These are phyloP conservation scores for Claviceps sp. DNA, from an alignment of 2,329 filamentous ascomycete genomes.

Conservation along the genomic window DNA sequence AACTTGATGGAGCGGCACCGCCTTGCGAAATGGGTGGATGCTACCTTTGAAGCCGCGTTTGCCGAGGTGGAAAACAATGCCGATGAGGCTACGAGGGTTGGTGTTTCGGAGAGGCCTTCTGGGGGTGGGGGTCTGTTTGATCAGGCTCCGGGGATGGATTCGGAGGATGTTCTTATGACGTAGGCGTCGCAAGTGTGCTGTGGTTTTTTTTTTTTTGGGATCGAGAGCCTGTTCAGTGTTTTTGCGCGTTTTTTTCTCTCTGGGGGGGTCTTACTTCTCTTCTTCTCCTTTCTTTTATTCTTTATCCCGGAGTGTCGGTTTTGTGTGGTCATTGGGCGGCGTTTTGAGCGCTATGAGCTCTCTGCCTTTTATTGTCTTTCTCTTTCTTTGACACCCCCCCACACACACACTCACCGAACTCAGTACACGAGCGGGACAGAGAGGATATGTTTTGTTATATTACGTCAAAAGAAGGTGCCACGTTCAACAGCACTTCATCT, in stretches of 20 bases:
- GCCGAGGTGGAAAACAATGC: conserved; percentile 18
- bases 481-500: no score
- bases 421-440: not conserved
- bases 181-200: not conserved
- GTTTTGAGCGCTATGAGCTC: not conserved
- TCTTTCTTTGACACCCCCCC: not conserved
- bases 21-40: conserved; percentile 52
- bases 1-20: conserved; percentile 52
- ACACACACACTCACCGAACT: not conserved
- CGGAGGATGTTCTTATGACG: not conserved
- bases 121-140: not conserved
- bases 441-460: not conserved
- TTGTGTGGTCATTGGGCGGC: not conserved
- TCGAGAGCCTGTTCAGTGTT: no score
- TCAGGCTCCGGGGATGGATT: not conserved
- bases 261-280: no score
- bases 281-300: not conserved
- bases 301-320: not conserved
- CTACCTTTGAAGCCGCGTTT: conserved; percentile 25
- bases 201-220: no score
- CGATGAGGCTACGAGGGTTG: conserved; percentile 17
- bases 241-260: no score
- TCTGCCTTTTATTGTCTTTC: not conserved
- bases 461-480: no score
- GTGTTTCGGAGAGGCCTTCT: not conserved